phyloP scores from a whole-genome alignment of 176 grass and related monocot species.

The Eragrostis nindensis region DNA sequence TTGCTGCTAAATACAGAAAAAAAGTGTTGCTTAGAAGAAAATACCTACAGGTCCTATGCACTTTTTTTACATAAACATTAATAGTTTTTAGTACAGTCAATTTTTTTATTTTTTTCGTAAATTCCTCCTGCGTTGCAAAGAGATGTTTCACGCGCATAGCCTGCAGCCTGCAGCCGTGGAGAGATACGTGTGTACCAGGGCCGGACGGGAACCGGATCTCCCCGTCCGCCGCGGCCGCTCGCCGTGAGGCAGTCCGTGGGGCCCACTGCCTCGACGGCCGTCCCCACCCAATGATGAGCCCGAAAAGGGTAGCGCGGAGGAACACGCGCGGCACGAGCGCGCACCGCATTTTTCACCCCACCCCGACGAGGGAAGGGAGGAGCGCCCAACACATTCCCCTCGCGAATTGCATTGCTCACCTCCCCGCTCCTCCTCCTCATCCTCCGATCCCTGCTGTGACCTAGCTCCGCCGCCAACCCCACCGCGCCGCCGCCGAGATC shows the following conservation, averaged over 20 bases:
- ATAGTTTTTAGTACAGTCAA: too few species aligned
- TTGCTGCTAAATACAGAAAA: too few species aligned
- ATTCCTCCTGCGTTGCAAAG: too few species aligned
- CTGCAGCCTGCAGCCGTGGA: too few species aligned
- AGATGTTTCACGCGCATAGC: too few species aligned
- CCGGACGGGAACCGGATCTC: background rate
- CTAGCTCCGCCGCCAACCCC: background rate
- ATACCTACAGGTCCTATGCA: too few species aligned
- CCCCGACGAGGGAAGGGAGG: background rate
- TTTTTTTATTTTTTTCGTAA: too few species aligned
- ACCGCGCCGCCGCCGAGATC: conserved; percentile 34
- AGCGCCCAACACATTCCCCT: background rate
- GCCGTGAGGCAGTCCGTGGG: background rate
- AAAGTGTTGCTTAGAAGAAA: too few species aligned
- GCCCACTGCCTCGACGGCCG: background rate
- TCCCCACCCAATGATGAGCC: conserved; percentile 2
- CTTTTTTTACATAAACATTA: too few species aligned
- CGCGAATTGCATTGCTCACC: background rate
- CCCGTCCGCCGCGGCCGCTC: background rate
- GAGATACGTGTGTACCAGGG: too few species aligned
- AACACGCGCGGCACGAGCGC: background rate
- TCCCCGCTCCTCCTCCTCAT: background rate
- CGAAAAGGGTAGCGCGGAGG: conserved; percentile 1
- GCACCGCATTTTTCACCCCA: background rate
- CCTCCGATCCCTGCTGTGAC: background rate